Base-by-base conservation (phyloP, 2,329 filamentous ascomycete species). In the Didymella segeticola region DNA sequence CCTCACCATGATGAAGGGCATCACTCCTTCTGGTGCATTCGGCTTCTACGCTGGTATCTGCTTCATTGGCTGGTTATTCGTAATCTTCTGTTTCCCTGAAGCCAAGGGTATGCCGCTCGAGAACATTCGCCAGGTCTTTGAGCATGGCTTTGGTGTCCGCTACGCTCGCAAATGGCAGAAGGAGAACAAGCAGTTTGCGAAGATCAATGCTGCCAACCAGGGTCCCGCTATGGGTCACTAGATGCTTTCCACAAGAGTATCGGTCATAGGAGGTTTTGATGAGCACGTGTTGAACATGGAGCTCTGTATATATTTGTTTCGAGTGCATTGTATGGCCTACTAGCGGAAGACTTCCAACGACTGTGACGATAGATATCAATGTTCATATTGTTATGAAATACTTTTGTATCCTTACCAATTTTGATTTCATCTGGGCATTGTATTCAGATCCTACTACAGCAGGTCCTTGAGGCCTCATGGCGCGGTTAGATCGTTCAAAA, bases 1-100 rank as follows among this genome's bases (percentile, higher is more conserved):
- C 65, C 47, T 77, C 12, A 67, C 68, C 5, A 74, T 75, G 70
- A 77, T 75, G 74, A 75, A 75, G 43, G 64, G 63, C 5, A 71
- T 74, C 47, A 74, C 72, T 0, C 71, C 72, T 0, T 69, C 62
- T 11, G 73, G 73, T 0, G 70, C 73, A 1, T 75, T 77, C 30
- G 73, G 73, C 3, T 76, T 76, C 57, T 76, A 76, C 54, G 66
- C 66, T 3, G 70, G 61, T 0, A 72, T 76, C 38, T 75, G 71
- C 53, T 68, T 71, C 25, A 17, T 73, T 15, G 72, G 72, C 5
- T 76, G 71, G 68, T 34, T 75, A 1, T 69, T 70, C 25, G 57
- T 75, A 31, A 56, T 72, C 43, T 65, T 71, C 66, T 75, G 71
- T 63, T 76, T 71, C 54, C 73, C 74, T 1, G 73, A 76, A 43